A percentile compares a stretch with the other conserved stretches of the same genome.
These are phyloP conservation scores for Hymenoscyphus repandus DNA, from an alignment of 2,329 filamentous ascomycete genomes.

Conservation along the genomic window DNA sequence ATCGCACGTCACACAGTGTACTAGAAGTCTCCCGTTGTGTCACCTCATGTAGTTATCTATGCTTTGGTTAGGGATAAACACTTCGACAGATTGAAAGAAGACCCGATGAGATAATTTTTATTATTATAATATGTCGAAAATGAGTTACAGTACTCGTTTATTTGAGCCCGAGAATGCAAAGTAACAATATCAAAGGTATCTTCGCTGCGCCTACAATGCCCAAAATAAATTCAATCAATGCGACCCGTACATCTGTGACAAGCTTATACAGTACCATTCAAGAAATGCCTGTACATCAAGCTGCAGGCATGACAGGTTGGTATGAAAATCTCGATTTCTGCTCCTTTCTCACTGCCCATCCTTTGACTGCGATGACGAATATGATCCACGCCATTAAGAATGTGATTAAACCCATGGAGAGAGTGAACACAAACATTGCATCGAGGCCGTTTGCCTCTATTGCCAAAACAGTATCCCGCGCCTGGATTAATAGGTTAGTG, in stretches of 20 bases:
- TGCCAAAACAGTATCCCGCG: conserved; percentile 68
- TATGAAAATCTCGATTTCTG: neutral
- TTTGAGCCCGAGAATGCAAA: neutral
- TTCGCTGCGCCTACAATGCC: conserved; percentile 8
- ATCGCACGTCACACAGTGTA: no score
- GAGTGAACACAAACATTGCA: conserved; percentile 90
- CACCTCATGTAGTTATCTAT: no score
- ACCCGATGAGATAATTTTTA: no score
- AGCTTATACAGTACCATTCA: neutral
- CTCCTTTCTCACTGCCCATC: conserved; percentile 63
- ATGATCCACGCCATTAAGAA: conserved; percentile 84
- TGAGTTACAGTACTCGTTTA: no score
- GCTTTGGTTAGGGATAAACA: no score
- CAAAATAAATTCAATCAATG: neutral
- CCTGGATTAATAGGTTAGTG: conserved; percentile 39
- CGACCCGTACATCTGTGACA: neutral
- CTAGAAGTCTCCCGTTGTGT: no score
- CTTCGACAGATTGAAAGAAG: no score
- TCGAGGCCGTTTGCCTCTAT: conserved; percentile 75
- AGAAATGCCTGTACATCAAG: neutral
- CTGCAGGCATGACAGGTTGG: neutral
- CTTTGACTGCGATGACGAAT: conserved; percentile 74
- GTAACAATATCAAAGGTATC: conserved; percentile 6
- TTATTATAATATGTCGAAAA: no score
- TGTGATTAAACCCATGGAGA: conserved; percentile 77